Evolutionary conservation across 495 filamentous ascomycete genomes (phyloP).

Genomic region (Massariosphaeria phaeospora): DNA sequence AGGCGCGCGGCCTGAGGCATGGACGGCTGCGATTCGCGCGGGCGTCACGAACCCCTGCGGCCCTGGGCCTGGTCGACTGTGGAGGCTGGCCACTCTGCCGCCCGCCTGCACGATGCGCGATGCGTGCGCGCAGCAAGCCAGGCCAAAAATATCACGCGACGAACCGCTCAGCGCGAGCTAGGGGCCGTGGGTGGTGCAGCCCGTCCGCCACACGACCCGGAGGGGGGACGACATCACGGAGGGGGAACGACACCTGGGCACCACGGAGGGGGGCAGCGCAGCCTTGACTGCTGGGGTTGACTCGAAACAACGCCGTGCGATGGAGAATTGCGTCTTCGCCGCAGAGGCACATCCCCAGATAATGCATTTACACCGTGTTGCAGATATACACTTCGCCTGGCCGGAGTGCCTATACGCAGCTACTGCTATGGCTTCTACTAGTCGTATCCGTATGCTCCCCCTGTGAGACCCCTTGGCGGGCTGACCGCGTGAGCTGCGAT

Average conservation of each 20-base stretch:
- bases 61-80: neutral
- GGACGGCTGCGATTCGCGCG: too few species aligned
- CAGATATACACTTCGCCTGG: constrained; percentile 27
- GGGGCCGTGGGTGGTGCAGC: neutral
- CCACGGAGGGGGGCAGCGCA: too few species aligned
- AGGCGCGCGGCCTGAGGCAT: too few species aligned
- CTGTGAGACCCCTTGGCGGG: constrained; percentile 15
- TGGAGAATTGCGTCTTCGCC: too few species aligned
- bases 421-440: constrained; percentile 5
- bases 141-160: constrained; percentile 33
- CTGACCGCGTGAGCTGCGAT: constrained; percentile 27
- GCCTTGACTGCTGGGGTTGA: too few species aligned
- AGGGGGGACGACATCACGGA: neutral
- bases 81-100: neutral
- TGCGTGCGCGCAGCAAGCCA: neutral
- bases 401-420: too few species aligned
- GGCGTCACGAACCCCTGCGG: constrained; percentile 6
- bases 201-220: constrained; percentile 11
- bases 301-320: too few species aligned
- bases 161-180: neutral
- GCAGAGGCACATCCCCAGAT: neutral
- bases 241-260: too few species aligned
- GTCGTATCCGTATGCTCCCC: neutral
- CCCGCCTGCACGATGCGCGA: constrained; percentile 15
- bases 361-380: constrained; percentile 10